These are phyloP conservation scores for Leptographium lundbergii DNA, from an alignment of 2,329 filamentous ascomycete genomes.

Conservation along the genomic window DNA sequence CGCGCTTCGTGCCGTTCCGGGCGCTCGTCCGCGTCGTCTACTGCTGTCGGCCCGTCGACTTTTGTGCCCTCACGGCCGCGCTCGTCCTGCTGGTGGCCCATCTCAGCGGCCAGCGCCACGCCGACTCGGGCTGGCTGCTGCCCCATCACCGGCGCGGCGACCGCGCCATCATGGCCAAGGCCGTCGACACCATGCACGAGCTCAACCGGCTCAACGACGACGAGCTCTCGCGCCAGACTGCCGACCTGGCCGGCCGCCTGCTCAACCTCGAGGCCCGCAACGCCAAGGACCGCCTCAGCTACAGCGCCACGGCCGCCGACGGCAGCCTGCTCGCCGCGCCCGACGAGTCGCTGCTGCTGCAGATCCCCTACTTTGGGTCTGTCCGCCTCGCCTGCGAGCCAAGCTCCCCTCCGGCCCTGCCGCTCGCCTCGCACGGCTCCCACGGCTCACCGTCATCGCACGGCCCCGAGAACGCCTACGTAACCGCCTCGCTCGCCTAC, in stretches of 20 bases:
- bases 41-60: slow-evolving; percentile 29
- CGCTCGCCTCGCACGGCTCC: neutral
- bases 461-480: neutral
- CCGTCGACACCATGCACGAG: slow-evolving; percentile 20
- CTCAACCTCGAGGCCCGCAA: slow-evolving; percentile 22
- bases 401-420: neutral
- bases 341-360: slow-evolving; percentile 1
- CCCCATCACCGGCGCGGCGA: slow-evolving; percentile 27
- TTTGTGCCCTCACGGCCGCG: slow-evolving; percentile 26
- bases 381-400: slow-evolving; percentile 1
- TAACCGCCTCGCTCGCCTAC: neutral
- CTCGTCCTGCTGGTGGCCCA: slow-evolving; percentile 27
- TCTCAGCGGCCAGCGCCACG: slow-evolving; percentile 16
- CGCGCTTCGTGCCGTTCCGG: slow-evolving; percentile 25
- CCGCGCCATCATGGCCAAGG: slow-evolving; percentile 25
- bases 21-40: slow-evolving; percentile 15
- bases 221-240: slow-evolving; percentile 18
- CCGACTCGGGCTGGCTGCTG: slow-evolving; percentile 14
- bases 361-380: slow-evolving; percentile 6
- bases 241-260: slow-evolving; percentile 20
- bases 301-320: neutral
- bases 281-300: neutral
- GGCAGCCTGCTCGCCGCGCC: neutral
- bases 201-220: slow-evolving; percentile 15
- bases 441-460: neutral